phyloP scores from a whole-genome alignment of 352 stramenopile genomes.

The Globisporangium carolinianum region DNA sequence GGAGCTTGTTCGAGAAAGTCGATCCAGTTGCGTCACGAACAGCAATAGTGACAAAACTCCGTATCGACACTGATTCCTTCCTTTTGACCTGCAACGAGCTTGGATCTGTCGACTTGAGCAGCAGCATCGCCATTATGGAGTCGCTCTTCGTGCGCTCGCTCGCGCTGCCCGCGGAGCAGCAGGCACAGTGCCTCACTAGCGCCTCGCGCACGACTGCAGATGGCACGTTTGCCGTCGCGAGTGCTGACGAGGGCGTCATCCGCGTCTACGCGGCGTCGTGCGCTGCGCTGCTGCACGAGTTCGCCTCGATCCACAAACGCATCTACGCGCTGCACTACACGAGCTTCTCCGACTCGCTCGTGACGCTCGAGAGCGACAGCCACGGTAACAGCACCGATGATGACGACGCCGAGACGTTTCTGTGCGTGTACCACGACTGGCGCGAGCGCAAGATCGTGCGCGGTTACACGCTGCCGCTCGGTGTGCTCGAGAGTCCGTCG shows the following conservation, averaged over 20 bases:
- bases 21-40: too few relatives aligned
- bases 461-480: constrained; percentile 77
- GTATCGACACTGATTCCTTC: too few relatives aligned
- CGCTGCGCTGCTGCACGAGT: constrained; percentile 73
- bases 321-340: constrained; percentile 77
- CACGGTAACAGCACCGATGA: constrained; percentile 8
- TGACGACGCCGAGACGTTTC: constrained; percentile 64
- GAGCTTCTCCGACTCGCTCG: constrained; percentile 80
- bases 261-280: constrained; percentile 77
- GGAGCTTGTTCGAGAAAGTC: too few relatives aligned
- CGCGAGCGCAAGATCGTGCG: constrained; percentile 71
- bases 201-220: constrained; percentile 58
- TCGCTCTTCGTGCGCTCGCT: constrained; percentile 67
- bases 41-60: too few relatives aligned
- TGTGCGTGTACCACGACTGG: constrained; percentile 87
- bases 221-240: constrained; percentile 73
- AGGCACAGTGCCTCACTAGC: constrained; percentile 42
- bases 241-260: constrained; percentile 51
- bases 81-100: too few relatives aligned
- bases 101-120: too few relatives aligned
- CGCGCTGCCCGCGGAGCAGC: constrained; percentile 27
- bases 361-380: constrained; percentile 67
- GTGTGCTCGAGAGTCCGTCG: constrained; percentile 50
- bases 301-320: constrained; percentile 62
- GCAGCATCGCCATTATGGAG: constrained; percentile 25